Conservation (phyloP, 192 early-diverging fungal species). For the Dispira simplex region DNA sequence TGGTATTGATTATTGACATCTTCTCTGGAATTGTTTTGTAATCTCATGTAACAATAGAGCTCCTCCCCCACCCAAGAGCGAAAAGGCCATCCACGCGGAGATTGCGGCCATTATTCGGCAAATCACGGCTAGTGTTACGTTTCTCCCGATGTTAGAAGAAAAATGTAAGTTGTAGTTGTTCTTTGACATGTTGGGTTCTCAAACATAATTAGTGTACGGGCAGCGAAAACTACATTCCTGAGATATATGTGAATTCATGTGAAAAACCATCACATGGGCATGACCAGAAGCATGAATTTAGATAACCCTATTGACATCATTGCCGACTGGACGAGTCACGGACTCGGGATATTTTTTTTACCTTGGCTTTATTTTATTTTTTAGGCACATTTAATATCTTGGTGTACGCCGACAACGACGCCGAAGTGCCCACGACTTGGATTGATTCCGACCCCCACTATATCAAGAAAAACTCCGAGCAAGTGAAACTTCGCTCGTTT, state of each 20-base stretch:
- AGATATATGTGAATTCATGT: no score
- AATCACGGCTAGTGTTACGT: slow-evolving; percentile 78
- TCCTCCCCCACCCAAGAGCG: slow-evolving; percentile 20
- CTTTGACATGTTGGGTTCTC: background rate
- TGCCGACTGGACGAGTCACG: no score
- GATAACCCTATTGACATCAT: no score
- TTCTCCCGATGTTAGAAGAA: slow-evolving; percentile 75
- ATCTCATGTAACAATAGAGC: slow-evolving; percentile 1
- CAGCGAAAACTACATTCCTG: no score
- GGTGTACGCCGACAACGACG: slow-evolving; percentile 75
- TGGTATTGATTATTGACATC: no score
- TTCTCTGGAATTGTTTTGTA: no score
- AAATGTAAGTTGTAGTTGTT: slow-evolving; percentile 39
- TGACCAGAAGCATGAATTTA: no score
- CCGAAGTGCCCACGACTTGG: slow-evolving; percentile 77
- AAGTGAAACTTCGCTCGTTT: slow-evolving; percentile 69
- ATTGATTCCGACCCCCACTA: slow-evolving; percentile 60
- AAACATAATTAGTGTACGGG: no score
- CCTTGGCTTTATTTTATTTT: no score
- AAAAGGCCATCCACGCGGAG: slow-evolving; percentile 50
- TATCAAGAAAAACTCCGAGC: slow-evolving; percentile 70
- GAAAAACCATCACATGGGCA: no score
- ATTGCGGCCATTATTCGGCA: slow-evolving; percentile 86
- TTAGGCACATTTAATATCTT: slow-evolving; percentile 81
- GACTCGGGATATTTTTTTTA: no score